A percentile compares a stretch with the other conserved stretches of the same genome.
phyloP scores from a whole-genome alignment of 257 asterid genomes.

The Ajuga chamaepitys region DNA sequence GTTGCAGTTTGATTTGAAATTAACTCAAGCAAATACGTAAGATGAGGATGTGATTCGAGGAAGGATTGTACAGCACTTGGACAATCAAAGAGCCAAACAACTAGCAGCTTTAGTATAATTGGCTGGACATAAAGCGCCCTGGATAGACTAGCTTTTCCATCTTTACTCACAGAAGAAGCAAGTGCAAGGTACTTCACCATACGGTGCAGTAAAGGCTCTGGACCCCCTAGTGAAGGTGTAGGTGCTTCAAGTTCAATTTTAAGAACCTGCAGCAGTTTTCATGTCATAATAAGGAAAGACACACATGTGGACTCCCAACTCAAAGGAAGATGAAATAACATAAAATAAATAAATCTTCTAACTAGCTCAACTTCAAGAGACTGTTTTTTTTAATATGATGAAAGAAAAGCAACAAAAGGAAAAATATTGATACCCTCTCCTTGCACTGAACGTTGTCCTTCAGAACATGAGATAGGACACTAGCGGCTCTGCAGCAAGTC shows the following conservation, averaged over 20 bases:
- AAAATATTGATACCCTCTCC: slow-evolving; percentile 59
- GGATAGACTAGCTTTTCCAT: slow-evolving; percentile 46
- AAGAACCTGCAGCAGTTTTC: slow-evolving; percentile 57
- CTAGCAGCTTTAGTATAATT: slow-evolving; percentile 68
- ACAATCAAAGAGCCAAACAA: slow-evolving; percentile 74
- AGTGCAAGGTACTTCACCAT: slow-evolving; percentile 87
- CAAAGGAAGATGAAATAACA: background rate
- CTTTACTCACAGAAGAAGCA: slow-evolving; percentile 71
- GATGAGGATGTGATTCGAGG: slow-evolving; percentile 82
- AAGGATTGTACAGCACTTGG: slow-evolving; percentile 83
- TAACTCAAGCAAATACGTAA: slow-evolving; percentile 77
- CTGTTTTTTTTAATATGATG: slow-evolving; percentile 4
- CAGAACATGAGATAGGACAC: slow-evolving; percentile 76
- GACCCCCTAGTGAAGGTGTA: slow-evolving; percentile 51
- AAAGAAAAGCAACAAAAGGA: background rate
- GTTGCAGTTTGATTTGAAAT: slow-evolving; percentile 52
- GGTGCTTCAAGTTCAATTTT: slow-evolving; percentile 75
- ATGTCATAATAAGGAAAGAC: slow-evolving; percentile 9
- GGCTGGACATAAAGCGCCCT: slow-evolving; percentile 50
- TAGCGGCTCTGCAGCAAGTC: slow-evolving; percentile 97
- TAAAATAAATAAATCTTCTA: background rate
- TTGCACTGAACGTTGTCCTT: slow-evolving; percentile 76
- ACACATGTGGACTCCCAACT: background rate
- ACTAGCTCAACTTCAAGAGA: background rate
- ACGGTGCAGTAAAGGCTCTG: slow-evolving; percentile 87